phyloP scores from a whole-genome alignment of 2,329 filamentous ascomycete species.

The Dactylellina drechsleri region DNA sequence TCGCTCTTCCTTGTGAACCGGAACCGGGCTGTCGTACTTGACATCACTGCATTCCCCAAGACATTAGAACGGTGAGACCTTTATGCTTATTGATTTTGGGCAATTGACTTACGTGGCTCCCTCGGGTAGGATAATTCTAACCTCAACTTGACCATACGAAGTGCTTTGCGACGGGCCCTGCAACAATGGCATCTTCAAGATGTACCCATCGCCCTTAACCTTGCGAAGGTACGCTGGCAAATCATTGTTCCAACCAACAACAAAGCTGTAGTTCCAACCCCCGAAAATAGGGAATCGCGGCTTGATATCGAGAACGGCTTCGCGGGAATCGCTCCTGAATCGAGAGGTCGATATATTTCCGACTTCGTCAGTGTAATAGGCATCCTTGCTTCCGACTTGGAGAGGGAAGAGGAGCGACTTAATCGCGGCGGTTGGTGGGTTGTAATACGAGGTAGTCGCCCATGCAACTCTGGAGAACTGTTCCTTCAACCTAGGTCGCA shows the following conservation, averaged over 20 bases:
- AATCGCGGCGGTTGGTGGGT: constrained; percentile 78
- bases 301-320: constrained; percentile 87
- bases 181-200: constrained; percentile 90
- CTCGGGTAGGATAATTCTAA: constrained; percentile 89
- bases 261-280: constrained; percentile 98
- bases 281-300: constrained; percentile 96
- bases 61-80: neutral
- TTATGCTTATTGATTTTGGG: neutral
- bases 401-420: constrained; percentile 85
- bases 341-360: constrained; percentile 95
- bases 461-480: constrained; percentile 82
- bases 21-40: constrained; percentile 78
- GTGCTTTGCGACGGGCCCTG: constrained; percentile 86
- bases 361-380: constrained; percentile 96
- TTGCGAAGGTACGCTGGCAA: constrained; percentile 78
- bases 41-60: constrained; percentile 72
- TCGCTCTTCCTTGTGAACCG: constrained; percentile 71
- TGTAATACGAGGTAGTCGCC: constrained; percentile 78
- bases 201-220: constrained; percentile 74
- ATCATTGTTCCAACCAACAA: constrained; percentile 93
- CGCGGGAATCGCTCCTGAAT: constrained; percentile 80
- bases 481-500: constrained; percentile 66
- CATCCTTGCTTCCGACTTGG: constrained; percentile 79
- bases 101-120: constrained; percentile 76
- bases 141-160: constrained; percentile 81